A percentile compares a stretch with the other conserved stretches of the same genome.
phyloP scores from a whole-genome alignment of 768 basidiomycete genomes.

The Boletus vermiculosoides region DNA sequence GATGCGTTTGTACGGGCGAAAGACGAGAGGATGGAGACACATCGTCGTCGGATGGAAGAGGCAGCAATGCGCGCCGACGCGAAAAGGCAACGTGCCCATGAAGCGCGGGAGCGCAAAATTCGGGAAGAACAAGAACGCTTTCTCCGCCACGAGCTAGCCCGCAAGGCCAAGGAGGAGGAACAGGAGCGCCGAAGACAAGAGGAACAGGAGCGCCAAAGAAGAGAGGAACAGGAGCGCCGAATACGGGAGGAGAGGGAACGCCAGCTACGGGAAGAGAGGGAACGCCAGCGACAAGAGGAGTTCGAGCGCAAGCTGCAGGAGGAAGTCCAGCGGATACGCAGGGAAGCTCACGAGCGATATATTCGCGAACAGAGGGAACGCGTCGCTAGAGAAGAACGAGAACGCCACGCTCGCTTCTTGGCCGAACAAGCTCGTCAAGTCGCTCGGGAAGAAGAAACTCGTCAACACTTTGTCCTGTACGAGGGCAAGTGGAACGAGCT shows the following conservation, averaged over 20 bases:
- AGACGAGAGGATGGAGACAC: slow-evolving; percentile 6
- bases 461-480: slow-evolving; percentile 25
- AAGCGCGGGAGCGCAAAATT: slow-evolving; percentile 23
- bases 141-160: slow-evolving; percentile 6
- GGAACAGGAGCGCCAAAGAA: slow-evolving; percentile 9
- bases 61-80: slow-evolving; percentile 13
- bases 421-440: slow-evolving; percentile 20
- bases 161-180: slow-evolving; percentile 17
- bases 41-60: slow-evolving; percentile 12
- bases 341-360: slow-evolving; percentile 3
- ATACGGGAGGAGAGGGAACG: slow-evolving; percentile 1
- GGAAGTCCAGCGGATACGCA: slow-evolving; percentile 12
- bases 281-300: slow-evolving; percentile 13
- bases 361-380: slow-evolving; percentile 17
- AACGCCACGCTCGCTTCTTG: slow-evolving; percentile 19
- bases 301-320: slow-evolving; percentile 12
- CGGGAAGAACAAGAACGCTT: slow-evolving; percentile 23
- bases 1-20: slow-evolving; percentile 18
- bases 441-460: slow-evolving; percentile 6
- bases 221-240: slow-evolving; percentile 15
- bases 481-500: slow-evolving; percentile 40
- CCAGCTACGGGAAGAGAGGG: slow-evolving; percentile 9
- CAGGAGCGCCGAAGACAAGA: slow-evolving; percentile 8
- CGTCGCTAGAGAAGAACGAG: slow-evolving; percentile 18
- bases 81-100: slow-evolving; percentile 18